Evolutionary conservation across 768 basidiomycete genomes (phyloP), one percentile per base, ranked within the genome.

Genomic region (Collybia sordida): DNA sequence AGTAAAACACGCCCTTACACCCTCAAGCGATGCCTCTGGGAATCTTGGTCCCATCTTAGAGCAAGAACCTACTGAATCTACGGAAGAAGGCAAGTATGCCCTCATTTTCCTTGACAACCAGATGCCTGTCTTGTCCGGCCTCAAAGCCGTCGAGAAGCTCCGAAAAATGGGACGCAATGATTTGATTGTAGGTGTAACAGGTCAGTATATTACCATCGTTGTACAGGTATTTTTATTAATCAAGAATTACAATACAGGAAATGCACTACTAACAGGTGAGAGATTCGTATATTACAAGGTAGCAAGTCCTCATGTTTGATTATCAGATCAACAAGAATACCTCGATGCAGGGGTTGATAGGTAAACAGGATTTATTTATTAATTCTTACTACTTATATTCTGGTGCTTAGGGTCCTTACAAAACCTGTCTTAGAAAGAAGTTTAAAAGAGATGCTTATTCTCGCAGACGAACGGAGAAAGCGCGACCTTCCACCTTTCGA

Each of bases 111-210:
- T 82, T 60, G 80, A 81, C 49, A 93, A 94, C 64, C 90, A 92
- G 67, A 93, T 93, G 88, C 87, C 86, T 7, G 71, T 90, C 17
- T 75, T 90, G 74, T 85, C 85, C 53, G 93, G 93, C 14, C 61
- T 90, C 39, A 80, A 83, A 50, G 78, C 80, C 17, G 82, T 91
- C 9, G 64, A 75, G 47, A 83, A 79, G 62, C 69, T 94, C 34
- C 72, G 91, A 51, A 74, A 77, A 50, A 63, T 83, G 62, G 85
- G 83, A 6, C 74, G 90, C 53, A 69, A 63, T 17, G 90, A 93
- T 59, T 88, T 93, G 59, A 81, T 93, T n/a, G 86, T 92, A 15
- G 88, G 88, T 27, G 85, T 90, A 36, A 90, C 88, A 45, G 88
- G 84, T 82, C 36, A 56, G 73, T 48, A 34, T 45, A 9, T 17